Base-by-base conservation (phyloP, 495 filamentous ascomycete species). In the Podospora sp. region DNA sequence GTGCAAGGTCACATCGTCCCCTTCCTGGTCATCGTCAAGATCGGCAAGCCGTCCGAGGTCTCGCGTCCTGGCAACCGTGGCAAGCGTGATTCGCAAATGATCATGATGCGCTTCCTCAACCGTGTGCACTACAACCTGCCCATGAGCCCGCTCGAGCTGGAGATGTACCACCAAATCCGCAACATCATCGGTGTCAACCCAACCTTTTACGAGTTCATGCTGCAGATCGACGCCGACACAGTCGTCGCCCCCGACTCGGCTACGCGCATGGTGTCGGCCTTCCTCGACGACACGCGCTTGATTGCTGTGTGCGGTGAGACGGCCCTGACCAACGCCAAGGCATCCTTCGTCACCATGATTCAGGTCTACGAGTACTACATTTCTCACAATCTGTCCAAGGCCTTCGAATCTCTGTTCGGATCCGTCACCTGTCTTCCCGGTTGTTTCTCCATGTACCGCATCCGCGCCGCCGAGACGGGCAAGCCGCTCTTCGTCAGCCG, bases 331-430 rank as follows among this genome's bases (percentile, higher is more conserved):
- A 99, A 99, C 73, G 91, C 93, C 60, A 96, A 97, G 78, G 85
- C 91, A 18, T 97, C 94, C 16, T 91, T 93, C 69, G 85, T 95
- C 67, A 99, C 95, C 35, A 98, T 98, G 94, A 98, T 99, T 68
- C 95, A 99, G 78, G 95, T 99, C 20, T 99, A 99, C 83, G 95
- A 99, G 80, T 97, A 99, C 84, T 99, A 94, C 81, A 99, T 99
- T 68, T 98, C 96, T 62, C 95, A 99, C 84, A 96, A 99, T 76
- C 83, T 99, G 71, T 89, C 91, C 73, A 99, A 99, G 80, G 96
- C 95, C n/a, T 99, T 99, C 76, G 95, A 99, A 77, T 94, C 90
- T 79, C 85, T 99, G 69, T 99, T 99, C 77, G 95, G 95, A 51
- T 96, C 92, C 68, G 93, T 99, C 67, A 99, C 95, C 53, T 99